Base-by-base conservation (phyloP, 192 early-diverging fungal genomes). In the Phlyctochytrium bullatum region DNA sequence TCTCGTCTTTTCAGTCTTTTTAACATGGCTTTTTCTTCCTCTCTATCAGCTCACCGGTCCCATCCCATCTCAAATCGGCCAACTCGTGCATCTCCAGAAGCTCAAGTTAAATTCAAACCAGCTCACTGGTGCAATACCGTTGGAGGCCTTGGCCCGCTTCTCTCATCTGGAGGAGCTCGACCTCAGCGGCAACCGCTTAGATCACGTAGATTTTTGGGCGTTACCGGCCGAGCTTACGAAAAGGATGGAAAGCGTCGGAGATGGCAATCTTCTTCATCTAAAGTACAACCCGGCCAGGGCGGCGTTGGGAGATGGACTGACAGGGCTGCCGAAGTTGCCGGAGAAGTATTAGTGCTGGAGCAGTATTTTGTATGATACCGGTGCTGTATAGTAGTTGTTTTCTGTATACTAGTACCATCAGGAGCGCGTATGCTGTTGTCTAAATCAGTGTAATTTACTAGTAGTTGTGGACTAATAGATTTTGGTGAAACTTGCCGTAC, bases 21-120 rank as follows among this genome's bases (percentile, higher is more conserved):
- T n/a, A n/a, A n/a, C n/a, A n/a, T n/a, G n/a, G n/a, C n/a, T n/a
- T n/a, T n/a, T n/a, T n/a, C n/a, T n/a, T n/a, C n/a, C 27, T 34
- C 17, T 56, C 23, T 56, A 66, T 34, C 25, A 6, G 25, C 32
- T 66, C 2, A 61, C 25, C 34, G 65, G 65, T 20, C 31, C 23
- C 65, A 66, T 66, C 23, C 65, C 65, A n/a, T 6, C 16, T 12
- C 25, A 66, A 30, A 66, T 66, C n/a, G 65, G 65, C n/a, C 25
- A 32, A 28, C 65, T 66, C 4, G 62, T 64, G 20, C 34, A 51
- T 53, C 62, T 64, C 10, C 47, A 40, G 40, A 33, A 64, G 34
- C 28, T 57, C 34, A 64, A 64, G 20, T 10, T 64, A 14, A 4
- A 33, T 4, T 3, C 17, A 28, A 64, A 64, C 40, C 2, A 64